Evolutionary conservation across 202 grass and related monocot genomes (phyloP), one percentile per base, ranked within the genome.

Genomic region (Musa balbisiana): DNA sequence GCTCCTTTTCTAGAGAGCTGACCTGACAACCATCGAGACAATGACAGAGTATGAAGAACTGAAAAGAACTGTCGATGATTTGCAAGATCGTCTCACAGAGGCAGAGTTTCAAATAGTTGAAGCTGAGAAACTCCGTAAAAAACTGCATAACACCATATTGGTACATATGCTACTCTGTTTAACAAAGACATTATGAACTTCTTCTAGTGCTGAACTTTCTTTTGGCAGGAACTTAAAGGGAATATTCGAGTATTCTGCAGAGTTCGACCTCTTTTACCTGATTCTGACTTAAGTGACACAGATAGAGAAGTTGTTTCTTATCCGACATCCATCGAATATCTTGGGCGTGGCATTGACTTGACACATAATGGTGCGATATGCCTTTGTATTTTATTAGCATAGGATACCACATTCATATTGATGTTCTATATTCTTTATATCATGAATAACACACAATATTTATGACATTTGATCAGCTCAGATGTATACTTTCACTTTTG

Each of bases 171-270:
- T 24, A 64, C 1, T 14, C 15, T 78, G 20, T 11, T 2, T 43
- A 69, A 55, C 51, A 27, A 21, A 33, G 10, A 16, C 27, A 27
- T 55, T 56, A 22, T 27, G 12, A 26, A 29, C 17, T 55, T 26
- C 1, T 14, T 4, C 16, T 54, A 22, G 23, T 26, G 22, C 21
- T 73, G 52, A 27, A 22, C 11, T 1, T 79, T 51, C 9, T 80
- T 63, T 81, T 80, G 89, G 72, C 70, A 99, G 95, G 95, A 99
- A 76, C 16, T 99, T 3, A 99, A 99, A 86, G 95, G 95, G 53
- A 99, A 99, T 25, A 99, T 99, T 14, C 87, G 95, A 49, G 95
- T 99, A 27, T 99, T 99, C 52, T 99, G 95, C 84, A 84, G 95
- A 76, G 95, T 99, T 73, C 83, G 95, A n/a, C 95, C 95, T 0